Conservation (phyloP, 345 rosid species). For the Acer negundo region DNA sequence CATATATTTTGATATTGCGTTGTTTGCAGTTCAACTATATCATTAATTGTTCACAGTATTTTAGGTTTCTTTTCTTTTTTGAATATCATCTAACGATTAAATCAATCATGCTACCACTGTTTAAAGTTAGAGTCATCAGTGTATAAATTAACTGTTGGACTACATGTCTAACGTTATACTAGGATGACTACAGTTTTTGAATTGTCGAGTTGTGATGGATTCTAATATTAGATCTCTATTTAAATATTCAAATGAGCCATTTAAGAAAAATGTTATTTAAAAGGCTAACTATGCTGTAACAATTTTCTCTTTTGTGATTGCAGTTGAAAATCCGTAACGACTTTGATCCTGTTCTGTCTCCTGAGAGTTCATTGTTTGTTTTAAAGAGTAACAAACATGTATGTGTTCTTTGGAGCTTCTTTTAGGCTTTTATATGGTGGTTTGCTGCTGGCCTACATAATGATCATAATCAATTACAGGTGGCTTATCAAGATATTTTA, state of each 20-base stretch:
- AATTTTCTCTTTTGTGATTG: conserved; percentile 21
- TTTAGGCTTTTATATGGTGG: not conserved
- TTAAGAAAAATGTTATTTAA: not conserved
- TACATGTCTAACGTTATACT: not conserved
- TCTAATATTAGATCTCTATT: conserved; percentile 4
- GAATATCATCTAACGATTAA: not conserved
- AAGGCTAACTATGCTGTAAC: conserved; percentile 13
- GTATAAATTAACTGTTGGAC: not conserved
- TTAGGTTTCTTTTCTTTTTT: not conserved
- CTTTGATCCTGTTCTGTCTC: conserved; percentile 99
- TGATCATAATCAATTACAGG: conserved; percentile 48
- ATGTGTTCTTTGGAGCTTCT: conserved; percentile 30
- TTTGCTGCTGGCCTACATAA: conserved; percentile 19
- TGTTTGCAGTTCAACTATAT: not conserved
- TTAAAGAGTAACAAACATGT: conserved; percentile 95
- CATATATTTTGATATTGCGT: not conserved
- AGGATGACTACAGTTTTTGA: not conserved
- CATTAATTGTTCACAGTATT: not conserved
- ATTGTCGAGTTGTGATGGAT: not conserved
- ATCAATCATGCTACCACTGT: not conserved
- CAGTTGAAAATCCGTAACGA: conserved; percentile 99
- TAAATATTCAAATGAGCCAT: not conserved
- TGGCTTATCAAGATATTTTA: conserved; percentile 80
- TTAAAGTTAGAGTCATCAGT: conserved; percentile 10
- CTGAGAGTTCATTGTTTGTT: conserved; percentile 97